Percentiles rank a stretch among this genome's conserved stretches.
phyloP scores from a whole-genome alignment of 2,329 filamentous ascomycete genomes.

The Trichoderma breve region DNA sequence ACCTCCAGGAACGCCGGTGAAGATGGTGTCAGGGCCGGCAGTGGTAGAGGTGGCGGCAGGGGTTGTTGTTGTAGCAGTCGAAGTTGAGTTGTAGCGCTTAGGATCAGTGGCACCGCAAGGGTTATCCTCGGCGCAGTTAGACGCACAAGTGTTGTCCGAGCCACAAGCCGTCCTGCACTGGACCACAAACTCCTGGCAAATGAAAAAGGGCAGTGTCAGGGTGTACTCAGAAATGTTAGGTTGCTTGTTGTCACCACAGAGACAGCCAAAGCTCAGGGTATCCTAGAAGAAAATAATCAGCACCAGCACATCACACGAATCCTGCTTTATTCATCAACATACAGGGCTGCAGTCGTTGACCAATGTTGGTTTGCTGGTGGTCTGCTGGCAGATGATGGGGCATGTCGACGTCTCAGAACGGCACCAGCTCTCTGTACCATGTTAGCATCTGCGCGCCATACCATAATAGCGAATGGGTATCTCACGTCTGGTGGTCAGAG shows the following conservation, averaged over 20 bases:
- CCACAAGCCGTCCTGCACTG: conserved; percentile 64
- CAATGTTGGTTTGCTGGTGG: conserved; percentile 48
- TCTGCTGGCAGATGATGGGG: conserved; percentile 69
- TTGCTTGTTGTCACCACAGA: conserved; percentile 63
- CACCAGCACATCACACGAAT: not conserved
- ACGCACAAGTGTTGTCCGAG: conserved; percentile 55
- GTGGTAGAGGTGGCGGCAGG: conserved; percentile 37
- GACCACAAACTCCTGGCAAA: conserved; percentile 68
- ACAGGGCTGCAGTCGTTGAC: conserved; percentile 68
- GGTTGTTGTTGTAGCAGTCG: conserved; percentile 42
- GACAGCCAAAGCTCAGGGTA: conserved; percentile 65
- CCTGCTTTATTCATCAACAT: conserved; percentile 28
- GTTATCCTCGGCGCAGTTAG: conserved; percentile 61
- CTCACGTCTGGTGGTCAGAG: conserved; percentile 52
- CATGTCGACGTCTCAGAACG: conserved; percentile 60
- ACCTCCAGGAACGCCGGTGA: conserved; percentile 31
- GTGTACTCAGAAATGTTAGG: conserved; percentile 77
- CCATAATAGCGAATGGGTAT: not conserved
- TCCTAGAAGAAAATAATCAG: conserved; percentile 39
- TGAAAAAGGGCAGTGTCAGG: conserved; percentile 74
- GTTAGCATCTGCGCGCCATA: conserved; percentile 24
- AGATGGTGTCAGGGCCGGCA: conserved; percentile 36
- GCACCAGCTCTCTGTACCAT: conserved; percentile 61
- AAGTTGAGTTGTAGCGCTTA: conserved; percentile 53
- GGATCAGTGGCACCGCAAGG: conserved; percentile 72